Base-by-base conservation (phyloP, 2,329 filamentous ascomycete species). In the Aspergillus melleus region DNA sequence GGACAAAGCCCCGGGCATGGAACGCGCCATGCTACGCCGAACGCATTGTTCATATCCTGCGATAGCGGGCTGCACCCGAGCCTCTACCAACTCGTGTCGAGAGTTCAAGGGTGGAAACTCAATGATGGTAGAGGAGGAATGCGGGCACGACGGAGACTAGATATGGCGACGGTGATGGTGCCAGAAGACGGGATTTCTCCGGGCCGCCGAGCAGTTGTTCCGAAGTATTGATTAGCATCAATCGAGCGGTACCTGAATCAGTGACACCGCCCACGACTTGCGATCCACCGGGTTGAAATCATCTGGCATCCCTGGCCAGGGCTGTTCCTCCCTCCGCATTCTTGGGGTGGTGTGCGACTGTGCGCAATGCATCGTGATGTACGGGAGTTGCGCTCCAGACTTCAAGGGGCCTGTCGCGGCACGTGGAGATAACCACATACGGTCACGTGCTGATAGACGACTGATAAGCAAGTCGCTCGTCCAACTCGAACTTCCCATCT, bases 1-100 rank as follows among this genome's bases (percentile, higher is more conserved):
- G 66, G 58, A 53, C 71, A 70, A 53, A 76, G 63, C 58, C 74
- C 75, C 58, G 66, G 64, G 69, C 77, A 78, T 68, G 76, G 70
- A 56, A 69, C 66, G 66, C 75, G 74, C 77, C 76, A 78, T 74
- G 74, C 69, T 70, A 73, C 63, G 63, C 73, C 70, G 66, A 74
- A 67, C 61, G 67, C 77, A 78, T 76, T 75, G 71, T 70, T 79
- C 77, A 79, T 79, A 67, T 72, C 73, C 68, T 64, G 66, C 62
- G 52, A 64, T 59, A 64, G 56, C 56, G 51, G 58, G 53, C 39
- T 22, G 42, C 6, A 51, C 19, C 44, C 58, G 32, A 44, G 19
- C 22, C 16, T 20, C 46, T 30, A 57, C 12, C 11, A 57, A 42
- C 12, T n/a, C 12, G 22, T 46, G 6, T 29, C 26, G 16, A 14